phyloP scores from a whole-genome alignment of 257 asterid genomes.

The Ligustrum vulgare region DNA sequence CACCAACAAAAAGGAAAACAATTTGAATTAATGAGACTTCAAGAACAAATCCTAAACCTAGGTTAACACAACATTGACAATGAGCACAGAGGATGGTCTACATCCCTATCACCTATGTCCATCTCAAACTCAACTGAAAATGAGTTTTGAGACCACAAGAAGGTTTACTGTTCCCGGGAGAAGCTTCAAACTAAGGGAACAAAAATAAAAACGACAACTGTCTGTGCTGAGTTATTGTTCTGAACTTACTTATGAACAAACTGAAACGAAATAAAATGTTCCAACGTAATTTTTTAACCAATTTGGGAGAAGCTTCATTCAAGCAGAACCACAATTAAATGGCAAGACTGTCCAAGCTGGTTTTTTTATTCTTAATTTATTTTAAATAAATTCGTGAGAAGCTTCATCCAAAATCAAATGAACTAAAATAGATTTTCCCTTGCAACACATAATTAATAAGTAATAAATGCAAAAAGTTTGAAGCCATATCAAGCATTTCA shows the following conservation, averaged over 20 bases:
- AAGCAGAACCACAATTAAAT: neutral
- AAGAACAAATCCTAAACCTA: neutral
- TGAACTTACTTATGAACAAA: too few relatives aligned
- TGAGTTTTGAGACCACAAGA: neutral
- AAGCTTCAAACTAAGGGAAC: too few relatives aligned
- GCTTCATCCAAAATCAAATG: neutral
- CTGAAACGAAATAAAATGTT: too few relatives aligned
- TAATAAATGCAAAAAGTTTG: neutral
- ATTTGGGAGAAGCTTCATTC: neutral
- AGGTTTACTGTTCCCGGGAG: neutral
- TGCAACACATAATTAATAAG: neutral
- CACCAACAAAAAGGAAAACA: neutral
- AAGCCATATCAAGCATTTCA: constrained; percentile 6
- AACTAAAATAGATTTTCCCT: neutral
- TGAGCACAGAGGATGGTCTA: neutral
- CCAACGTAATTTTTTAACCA: too few relatives aligned
- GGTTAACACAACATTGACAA: neutral
- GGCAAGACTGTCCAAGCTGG: too few relatives aligned
- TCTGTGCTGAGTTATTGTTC: too few relatives aligned
- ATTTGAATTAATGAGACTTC: neutral
- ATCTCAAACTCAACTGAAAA: neutral
- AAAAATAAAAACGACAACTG: too few relatives aligned
- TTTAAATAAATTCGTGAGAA: too few relatives aligned
- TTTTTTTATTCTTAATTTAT: too few relatives aligned
- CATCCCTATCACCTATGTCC: too few relatives aligned